Conservation (phyloP, 305 asterid species). For the Fraxinus floribunda region DNA sequence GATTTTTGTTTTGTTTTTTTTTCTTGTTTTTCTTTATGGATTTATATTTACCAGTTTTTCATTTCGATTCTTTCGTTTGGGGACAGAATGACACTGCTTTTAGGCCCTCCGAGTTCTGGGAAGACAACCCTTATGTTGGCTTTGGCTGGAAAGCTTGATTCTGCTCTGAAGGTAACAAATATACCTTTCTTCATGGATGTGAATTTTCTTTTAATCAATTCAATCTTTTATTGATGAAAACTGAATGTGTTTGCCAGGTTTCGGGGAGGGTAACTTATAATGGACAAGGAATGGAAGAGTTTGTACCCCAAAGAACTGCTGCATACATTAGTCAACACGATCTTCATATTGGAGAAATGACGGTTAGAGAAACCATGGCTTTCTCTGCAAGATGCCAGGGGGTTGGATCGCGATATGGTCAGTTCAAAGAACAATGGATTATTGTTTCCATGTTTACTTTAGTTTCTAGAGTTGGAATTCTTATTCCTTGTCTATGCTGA, state of each 20-base stretch:
- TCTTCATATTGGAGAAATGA: conserved; percentile 79
- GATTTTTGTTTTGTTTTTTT: not conserved
- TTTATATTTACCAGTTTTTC: not conserved
- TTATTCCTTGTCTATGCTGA: not conserved
- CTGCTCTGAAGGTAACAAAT: conserved; percentile 50
- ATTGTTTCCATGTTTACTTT: not conserved
- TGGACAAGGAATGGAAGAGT: conserved; percentile 69
- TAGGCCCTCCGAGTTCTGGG: conserved; percentile 77
- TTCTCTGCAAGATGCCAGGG: conserved; percentile 92
- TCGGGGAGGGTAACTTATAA: conserved; percentile 70
- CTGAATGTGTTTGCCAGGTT: conserved; percentile 29
- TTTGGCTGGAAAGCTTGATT: conserved; percentile 78
- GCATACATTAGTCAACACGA: conserved; percentile 78
- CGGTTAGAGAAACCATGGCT: conserved; percentile 78
- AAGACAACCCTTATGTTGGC: conserved; percentile 65
- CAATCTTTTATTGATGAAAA: not conserved
- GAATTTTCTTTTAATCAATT: not conserved
- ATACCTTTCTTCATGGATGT: not conserved
- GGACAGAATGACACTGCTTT: conserved; percentile 59
- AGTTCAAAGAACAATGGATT: conserved; percentile 20
- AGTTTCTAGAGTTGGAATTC: not conserved
- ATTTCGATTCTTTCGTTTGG: not conserved
- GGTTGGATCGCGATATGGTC: conserved; percentile 77
- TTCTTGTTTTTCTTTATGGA: not conserved
- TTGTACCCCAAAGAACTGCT: conserved; percentile 71